phyloP scores from a whole-genome alignment of 2,329 filamentous ascomycete species.

The Didymella pinodella region DNA sequence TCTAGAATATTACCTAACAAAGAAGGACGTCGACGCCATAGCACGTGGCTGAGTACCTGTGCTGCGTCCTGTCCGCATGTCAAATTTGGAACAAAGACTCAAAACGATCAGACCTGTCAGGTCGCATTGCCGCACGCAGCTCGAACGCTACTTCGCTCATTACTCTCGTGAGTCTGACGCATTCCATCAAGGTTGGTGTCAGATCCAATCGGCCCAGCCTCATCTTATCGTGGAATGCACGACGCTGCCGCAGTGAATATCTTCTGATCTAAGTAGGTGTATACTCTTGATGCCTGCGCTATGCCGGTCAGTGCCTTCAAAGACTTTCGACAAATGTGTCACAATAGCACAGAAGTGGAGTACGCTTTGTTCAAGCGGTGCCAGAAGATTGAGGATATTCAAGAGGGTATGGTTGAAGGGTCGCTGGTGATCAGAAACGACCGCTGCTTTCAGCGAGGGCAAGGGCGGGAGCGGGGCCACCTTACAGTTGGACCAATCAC shows the following conservation, averaged over 20 bases:
- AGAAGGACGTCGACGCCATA: conserved; percentile 24
- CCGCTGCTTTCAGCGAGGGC: conserved; percentile 20
- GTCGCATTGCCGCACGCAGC: conserved; percentile 12
- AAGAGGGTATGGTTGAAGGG: background rate
- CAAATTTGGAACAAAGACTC: conserved; percentile 37
- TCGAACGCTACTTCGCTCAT: conserved; percentile 6
- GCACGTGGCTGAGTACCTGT: conserved; percentile 34
- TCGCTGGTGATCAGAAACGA: background rate
- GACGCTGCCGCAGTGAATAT: background rate
- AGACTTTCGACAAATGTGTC: background rate
- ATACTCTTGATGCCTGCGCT: background rate
- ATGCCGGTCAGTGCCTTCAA: background rate
- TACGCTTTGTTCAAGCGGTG: background rate
- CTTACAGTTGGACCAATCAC: conserved; percentile 22
- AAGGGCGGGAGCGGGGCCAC: conserved; percentile 12
- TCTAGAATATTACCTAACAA: conserved; percentile 46
- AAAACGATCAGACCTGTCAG: conserved; percentile 12
- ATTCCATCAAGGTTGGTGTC: conserved; percentile 4
- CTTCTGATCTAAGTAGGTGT: background rate
- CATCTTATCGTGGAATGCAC: conserved; percentile 6
- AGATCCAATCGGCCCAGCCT: conserved; percentile 1
- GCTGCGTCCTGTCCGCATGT: conserved; percentile 23
- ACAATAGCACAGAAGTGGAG: background rate
- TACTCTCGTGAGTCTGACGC: background rate
- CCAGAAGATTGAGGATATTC: background rate